Conservation (phyloP, 2,329 filamentous ascomycete species). For the Teratosphaeria zuluensis region DNA sequence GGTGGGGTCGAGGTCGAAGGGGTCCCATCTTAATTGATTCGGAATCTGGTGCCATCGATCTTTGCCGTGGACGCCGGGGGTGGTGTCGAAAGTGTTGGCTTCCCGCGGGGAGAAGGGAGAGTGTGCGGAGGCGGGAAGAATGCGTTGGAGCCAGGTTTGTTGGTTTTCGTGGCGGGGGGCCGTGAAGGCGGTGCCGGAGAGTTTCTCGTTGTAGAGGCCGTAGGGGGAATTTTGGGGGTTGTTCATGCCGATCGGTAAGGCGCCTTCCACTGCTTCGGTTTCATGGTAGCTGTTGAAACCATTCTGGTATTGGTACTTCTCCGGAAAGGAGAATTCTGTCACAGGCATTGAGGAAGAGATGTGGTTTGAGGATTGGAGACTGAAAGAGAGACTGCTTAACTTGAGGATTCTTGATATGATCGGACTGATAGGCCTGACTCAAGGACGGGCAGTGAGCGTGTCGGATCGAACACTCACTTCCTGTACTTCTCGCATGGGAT, state of each 20-base stretch:
- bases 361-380: background rate
- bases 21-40: slow-evolving; percentile 73
- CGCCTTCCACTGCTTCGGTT: slow-evolving; percentile 67
- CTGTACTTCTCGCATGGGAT: background rate
- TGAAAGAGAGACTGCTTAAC: background rate
- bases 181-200: slow-evolving; percentile 52
- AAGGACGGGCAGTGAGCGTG: background rate
- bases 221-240: slow-evolving; percentile 71
- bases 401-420: background rate
- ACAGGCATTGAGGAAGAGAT: slow-evolving; percentile 47
- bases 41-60: slow-evolving; percentile 63
- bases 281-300: slow-evolving; percentile 71
- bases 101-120: slow-evolving; percentile 43
- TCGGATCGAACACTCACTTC: background rate
- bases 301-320: slow-evolving; percentile 68
- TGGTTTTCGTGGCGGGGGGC: slow-evolving; percentile 48
- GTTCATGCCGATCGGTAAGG: slow-evolving; percentile 67
- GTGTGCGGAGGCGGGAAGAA: slow-evolving; percentile 49
- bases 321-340: slow-evolving; percentile 52
- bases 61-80: slow-evolving; percentile 39
- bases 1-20: slow-evolving; percentile 61
- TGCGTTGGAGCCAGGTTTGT: slow-evolving; percentile 51
- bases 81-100: slow-evolving; percentile 40
- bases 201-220: slow-evolving; percentile 69
- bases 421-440: background rate